Evolutionary conservation across 257 asterid genomes (phyloP).

Genomic region (Echium plantagineum): DNA sequence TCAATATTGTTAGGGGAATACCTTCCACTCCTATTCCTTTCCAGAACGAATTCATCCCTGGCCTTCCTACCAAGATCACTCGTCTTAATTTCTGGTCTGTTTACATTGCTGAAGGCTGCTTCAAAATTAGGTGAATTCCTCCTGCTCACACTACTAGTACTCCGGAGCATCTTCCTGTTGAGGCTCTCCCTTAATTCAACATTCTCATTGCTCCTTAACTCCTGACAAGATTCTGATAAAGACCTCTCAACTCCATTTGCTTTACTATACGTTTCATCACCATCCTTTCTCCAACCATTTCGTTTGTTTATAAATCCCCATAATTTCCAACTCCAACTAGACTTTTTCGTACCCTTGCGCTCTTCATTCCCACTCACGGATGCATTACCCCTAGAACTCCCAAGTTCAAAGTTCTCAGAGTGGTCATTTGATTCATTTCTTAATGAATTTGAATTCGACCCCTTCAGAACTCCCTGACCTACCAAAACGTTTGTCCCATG

Average conservation of each 20-base stretch:
- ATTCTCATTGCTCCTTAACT: slow-evolving; percentile 26
- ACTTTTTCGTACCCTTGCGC: slow-evolving; percentile 43
- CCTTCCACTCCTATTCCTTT: slow-evolving; percentile 70
- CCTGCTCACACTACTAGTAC: slow-evolving; percentile 63
- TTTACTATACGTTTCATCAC: slow-evolving; percentile 39
- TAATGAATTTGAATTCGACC: slow-evolving; percentile 48
- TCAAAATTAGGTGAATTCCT: slow-evolving; percentile 35
- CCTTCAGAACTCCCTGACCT: slow-evolving; percentile 35
- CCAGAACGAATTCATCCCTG: slow-evolving; percentile 58
- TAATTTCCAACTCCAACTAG: slow-evolving; percentile 64
- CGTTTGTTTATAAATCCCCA: slow-evolving; percentile 56
- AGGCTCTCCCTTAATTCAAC: slow-evolving; percentile 29
- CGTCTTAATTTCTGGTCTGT: slow-evolving; percentile 43
- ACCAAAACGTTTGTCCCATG: slow-evolving; percentile 40
- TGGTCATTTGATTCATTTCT: slow-evolving; percentile 39
- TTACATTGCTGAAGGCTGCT: slow-evolving; percentile 44
- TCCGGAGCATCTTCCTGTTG: slow-evolving; percentile 34
- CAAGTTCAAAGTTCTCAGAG: slow-evolving; percentile 58
- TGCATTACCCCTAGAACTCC: slow-evolving; percentile 31
- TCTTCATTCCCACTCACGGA: slow-evolving; percentile 45
- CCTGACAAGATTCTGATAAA: slow-evolving; percentile 62
- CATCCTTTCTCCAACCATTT: slow-evolving; percentile 34
- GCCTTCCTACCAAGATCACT: slow-evolving; percentile 35
- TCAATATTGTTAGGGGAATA: slow-evolving; percentile 58
- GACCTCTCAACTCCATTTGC: slow-evolving; percentile 66